Evolutionary conservation across 1,284 basidiomycete genomes (phyloP).

Genomic region (Ceratobasidium sp.): DNA sequence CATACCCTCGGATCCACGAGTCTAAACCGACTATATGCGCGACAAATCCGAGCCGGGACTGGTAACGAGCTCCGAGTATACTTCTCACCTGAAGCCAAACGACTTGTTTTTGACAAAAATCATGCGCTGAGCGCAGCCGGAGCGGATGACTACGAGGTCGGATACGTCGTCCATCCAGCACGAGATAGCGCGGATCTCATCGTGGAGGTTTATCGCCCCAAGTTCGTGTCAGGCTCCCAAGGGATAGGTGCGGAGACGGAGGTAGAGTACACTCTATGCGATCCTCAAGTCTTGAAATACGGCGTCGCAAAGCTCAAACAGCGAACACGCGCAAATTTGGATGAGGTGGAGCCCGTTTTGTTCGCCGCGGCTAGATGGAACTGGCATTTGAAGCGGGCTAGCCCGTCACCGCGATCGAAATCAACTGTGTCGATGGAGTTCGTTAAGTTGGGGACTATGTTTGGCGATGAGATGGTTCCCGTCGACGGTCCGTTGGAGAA

Average conservation of each 20-base stretch:
- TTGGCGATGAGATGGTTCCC: slow-evolving; percentile 48
- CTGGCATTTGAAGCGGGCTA: slow-evolving; percentile 62
- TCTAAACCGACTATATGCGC: slow-evolving; percentile 30
- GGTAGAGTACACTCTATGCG: slow-evolving; percentile 15
- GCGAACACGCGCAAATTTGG: slow-evolving; percentile 15
- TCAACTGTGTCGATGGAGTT: slow-evolving; percentile 25
- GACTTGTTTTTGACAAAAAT: background rate
- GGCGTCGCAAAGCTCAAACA: slow-evolving; percentile 13
- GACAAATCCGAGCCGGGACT: slow-evolving; percentile 20
- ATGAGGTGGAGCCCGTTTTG: slow-evolving; percentile 32
- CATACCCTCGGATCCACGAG: background rate
- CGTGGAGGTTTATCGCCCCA: slow-evolving; percentile 23
- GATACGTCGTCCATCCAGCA: slow-evolving; percentile 18
- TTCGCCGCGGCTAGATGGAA: slow-evolving; percentile 43
- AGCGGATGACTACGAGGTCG: slow-evolving; percentile 21
- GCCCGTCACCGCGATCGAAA: slow-evolving; percentile 52
- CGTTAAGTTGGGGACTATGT: slow-evolving; percentile 48
- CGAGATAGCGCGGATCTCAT: slow-evolving; percentile 39
- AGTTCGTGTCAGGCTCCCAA: background rate
- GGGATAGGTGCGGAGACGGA: background rate
- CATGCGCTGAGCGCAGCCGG: background rate
- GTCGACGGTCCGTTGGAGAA: slow-evolving; percentile 55
- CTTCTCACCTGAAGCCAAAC: slow-evolving; percentile 37
- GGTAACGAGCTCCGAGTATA: slow-evolving; percentile 31
- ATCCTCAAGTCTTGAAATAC: slow-evolving; percentile 6